Evolutionary conservation across 2,329 filamentous ascomycete species (phyloP).

Genomic region (Trichophyton rubrum): DNA sequence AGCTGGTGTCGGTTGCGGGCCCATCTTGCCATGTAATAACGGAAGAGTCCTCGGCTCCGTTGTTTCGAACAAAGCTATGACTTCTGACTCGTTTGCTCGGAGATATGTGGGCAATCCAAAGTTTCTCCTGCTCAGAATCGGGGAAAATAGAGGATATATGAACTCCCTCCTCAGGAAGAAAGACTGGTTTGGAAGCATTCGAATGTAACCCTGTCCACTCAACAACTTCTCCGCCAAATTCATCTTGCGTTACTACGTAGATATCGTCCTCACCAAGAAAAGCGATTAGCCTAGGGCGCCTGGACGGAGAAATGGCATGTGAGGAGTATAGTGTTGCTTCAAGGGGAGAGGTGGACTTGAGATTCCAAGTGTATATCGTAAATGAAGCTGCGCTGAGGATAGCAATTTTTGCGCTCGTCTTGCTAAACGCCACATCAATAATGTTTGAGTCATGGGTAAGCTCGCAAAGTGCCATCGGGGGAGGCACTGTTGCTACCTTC

Average conservation of each 20-base stretch:
- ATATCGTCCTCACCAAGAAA: conserved; percentile 34
- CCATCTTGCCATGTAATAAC: conserved; percentile 20
- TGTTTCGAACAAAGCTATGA: conserved; percentile 22
- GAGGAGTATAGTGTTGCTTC: conserved; percentile 29
- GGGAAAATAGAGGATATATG: conserved; percentile 28
- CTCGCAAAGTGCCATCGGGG: conserved; percentile 80
- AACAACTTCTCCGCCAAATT: conserved; percentile 21
- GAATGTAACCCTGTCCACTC: conserved; percentile 26
- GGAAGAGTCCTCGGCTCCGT: conserved; percentile 13
- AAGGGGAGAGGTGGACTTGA: conserved; percentile 33
- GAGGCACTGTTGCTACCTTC: conserved; percentile 70
- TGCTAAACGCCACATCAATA: conserved; percentile 63
- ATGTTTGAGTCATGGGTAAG: conserved; percentile 50
- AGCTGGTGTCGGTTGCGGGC: conserved; percentile 27
- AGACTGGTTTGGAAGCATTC: conserved; percentile 20
- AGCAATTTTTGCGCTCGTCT: conserved; percentile 52
- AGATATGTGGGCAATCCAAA: conserved; percentile 28
- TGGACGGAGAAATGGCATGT: conserved; percentile 24
- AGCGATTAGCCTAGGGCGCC: conserved; percentile 34
- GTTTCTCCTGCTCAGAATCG: conserved; percentile 19
- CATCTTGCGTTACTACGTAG: conserved; percentile 30
- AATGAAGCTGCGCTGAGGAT: conserved; percentile 57
- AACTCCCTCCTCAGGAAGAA: conserved; percentile 23
- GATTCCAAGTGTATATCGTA: conserved; percentile 57
- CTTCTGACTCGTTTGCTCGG: conserved; percentile 18